Evolutionary conservation across 2,329 filamentous ascomycete genomes (phyloP), one percentile per base, ranked within the genome.

Genomic region (Onygenales sp.): DNA sequence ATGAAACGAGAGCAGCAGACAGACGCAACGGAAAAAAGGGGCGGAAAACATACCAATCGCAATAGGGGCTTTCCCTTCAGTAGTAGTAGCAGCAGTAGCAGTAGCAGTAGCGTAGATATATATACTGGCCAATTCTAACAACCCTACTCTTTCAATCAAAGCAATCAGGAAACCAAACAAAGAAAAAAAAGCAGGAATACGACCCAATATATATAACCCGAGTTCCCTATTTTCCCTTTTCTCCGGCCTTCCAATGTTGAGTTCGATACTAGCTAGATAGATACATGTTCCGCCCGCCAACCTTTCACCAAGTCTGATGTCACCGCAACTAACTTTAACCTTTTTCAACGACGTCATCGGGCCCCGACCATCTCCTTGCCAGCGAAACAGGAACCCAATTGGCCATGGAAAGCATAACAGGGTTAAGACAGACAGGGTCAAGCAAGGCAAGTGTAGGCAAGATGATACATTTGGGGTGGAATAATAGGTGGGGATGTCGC

Each of bases 291-390:
- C 31, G 5, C 44, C 32, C 44, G 44, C 33, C 35, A 48, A 51
- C 51, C 5, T 45, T 27, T 46, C 35, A 10, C 35, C 21, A 9
- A 35, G 21, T 10, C 38, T 46, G 35, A 54, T 54, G 54, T 56
- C 54, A 53, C 53, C 39, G 8, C 31, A 14, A 8, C 11, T 13
- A 7, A 33, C 11, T 21, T 31, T 7, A 14, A 8, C 32, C 13
- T 39, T 31, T 8, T 44, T 48, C 50, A 51, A 50, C 50, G 53
- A 57, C 55, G 55, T 57, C 55, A 57, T 55, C 50, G 21, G 39
- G 31, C 48, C 31, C 35, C 32, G 7, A 11, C 41, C 3, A 31
- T 32, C 35, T 33, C 11, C 46, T 7, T 27, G 9, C 33, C 10
- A 39, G 17, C 17, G 17, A n/a, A 8, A n/a, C 33, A 17, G 11